These are phyloP conservation scores for Bjerkandera adusta DNA, from an alignment of 1,284 basidiomycete species.

Conservation along the genomic window DNA sequence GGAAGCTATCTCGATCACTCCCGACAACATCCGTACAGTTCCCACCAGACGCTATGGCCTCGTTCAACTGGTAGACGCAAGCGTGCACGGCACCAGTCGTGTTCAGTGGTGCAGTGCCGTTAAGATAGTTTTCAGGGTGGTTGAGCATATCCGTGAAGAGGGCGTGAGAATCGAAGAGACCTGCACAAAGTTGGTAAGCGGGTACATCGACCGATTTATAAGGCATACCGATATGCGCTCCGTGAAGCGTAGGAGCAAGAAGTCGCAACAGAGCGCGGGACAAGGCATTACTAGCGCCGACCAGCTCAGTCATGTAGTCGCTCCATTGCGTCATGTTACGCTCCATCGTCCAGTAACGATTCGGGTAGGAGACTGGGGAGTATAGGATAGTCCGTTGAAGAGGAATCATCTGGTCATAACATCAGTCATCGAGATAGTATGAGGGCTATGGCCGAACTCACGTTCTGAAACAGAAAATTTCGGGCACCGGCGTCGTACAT, in stretches of 20 bases:
- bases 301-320: slow-evolving; percentile 31
- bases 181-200: slow-evolving; percentile 22
- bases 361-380: slow-evolving; percentile 27
- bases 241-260: slow-evolving; percentile 26
- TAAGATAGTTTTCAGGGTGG: slow-evolving; percentile 47
- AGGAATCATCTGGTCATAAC: slow-evolving; percentile 22
- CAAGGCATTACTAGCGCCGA: slow-evolving; percentile 29
- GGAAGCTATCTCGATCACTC: slow-evolving; percentile 46
- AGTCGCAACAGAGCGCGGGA: slow-evolving; percentile 28
- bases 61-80: slow-evolving; percentile 42
- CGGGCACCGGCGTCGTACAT: slow-evolving; percentile 42
- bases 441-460: slow-evolving; percentile 14
- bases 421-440: background rate
- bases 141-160: slow-evolving; percentile 53
- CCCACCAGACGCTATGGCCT: slow-evolving; percentile 26
- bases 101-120: no score
- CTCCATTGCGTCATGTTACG: slow-evolving; percentile 34
- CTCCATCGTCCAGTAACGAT: slow-evolving; percentile 27
- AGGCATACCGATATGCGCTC: slow-evolving; percentile 31
- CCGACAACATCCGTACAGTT: slow-evolving; percentile 42
- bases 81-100: slow-evolving; percentile 46
- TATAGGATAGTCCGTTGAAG: slow-evolving; percentile 29
- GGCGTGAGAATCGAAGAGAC: slow-evolving; percentile 50
- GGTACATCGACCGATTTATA: background rate
- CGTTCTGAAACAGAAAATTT: slow-evolving; percentile 49